A percentile compares a stretch with the other conserved stretches of the same genome.
These are phyloP conservation scores for Laburnicola sp. DNA, from an alignment of 2,329 filamentous ascomycete species.

Conservation along the genomic window DNA sequence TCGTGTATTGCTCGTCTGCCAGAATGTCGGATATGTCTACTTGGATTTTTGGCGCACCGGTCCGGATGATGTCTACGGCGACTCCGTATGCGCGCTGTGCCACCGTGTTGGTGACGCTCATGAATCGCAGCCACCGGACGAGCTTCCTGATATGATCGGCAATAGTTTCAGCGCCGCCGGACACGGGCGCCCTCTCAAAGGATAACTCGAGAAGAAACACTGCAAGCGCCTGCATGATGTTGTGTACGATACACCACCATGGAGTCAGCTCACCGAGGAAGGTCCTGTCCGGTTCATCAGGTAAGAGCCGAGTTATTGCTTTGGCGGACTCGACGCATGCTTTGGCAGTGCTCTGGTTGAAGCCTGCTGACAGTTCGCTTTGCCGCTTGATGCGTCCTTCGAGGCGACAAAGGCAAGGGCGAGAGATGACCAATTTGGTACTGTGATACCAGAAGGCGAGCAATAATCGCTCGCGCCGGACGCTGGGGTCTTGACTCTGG, in stretches of 20 bases:
- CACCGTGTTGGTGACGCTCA: conserved; percentile 32
- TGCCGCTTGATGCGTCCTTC: conserved; percentile 39
- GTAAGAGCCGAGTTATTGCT: conserved; percentile 36
- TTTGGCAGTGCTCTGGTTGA: conserved; percentile 36
- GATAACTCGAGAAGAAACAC: conserved; percentile 45
- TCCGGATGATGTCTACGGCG: conserved; percentile 15
- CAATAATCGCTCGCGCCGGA: conserved; percentile 20
- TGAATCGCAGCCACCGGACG: conserved; percentile 33
- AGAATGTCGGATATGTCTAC: conserved; percentile 5
- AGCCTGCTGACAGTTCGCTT: conserved; percentile 29
- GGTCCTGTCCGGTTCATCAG: conserved; percentile 24
- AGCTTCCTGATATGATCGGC: conserved; percentile 29
- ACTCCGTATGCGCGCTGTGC: conserved; percentile 35
- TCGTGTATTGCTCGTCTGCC: not conserved
- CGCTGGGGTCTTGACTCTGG: not conserved
- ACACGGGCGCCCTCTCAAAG: conserved; percentile 27
- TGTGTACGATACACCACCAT: conserved; percentile 46
- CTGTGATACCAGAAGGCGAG: conserved; percentile 38
- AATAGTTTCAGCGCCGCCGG: conserved; percentile 26
- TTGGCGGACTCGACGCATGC: conserved; percentile 42
- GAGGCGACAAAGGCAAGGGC: conserved; percentile 44
- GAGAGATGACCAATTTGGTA: conserved; percentile 41
- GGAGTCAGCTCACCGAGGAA: conserved; percentile 30
- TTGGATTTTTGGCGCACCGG: not conserved
- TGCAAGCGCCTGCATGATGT: conserved; percentile 45